phyloP scores from a whole-genome alignment of 208 protist species.

The Blastocrithidia nonstop region DNA sequence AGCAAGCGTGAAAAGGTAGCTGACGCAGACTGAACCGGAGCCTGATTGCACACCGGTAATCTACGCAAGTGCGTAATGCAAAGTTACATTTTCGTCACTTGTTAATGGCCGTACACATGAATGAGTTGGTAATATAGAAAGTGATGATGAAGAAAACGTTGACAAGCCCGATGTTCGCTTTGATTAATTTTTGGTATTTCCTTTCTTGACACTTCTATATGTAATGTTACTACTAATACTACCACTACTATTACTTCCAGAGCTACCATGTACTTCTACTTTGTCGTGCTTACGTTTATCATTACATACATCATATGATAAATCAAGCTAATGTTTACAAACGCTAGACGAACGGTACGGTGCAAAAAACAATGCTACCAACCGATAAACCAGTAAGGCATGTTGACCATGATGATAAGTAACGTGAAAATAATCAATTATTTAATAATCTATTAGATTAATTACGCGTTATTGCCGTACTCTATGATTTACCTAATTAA shows the following conservation, averaged over 20 bases:
- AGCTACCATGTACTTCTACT: too few species aligned
- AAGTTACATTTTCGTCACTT: not conserved
- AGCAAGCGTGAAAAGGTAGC: conserved; percentile 36
- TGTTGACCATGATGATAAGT: too few species aligned
- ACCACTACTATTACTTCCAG: not conserved
- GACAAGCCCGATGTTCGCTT: not conserved
- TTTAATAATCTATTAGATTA: too few species aligned
- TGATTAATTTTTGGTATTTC: not conserved
- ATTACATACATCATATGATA: too few species aligned
- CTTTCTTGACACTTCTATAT: not conserved
- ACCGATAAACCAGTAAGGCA: too few species aligned
- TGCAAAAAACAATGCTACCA: too few species aligned
- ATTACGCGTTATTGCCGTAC: too few species aligned
- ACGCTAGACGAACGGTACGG: too few species aligned
- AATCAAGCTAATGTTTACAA: too few species aligned
- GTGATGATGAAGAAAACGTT: conserved; percentile 10
- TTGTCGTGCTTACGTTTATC: too few species aligned
- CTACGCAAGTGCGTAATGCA: conserved; percentile 22
- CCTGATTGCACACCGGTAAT: conserved; percentile 48
- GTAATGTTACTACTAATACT: not conserved
- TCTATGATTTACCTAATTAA: too few species aligned
- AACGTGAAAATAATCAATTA: too few species aligned
- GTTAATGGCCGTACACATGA: not conserved
- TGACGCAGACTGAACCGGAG: conserved; percentile 40
- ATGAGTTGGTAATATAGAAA: conserved; percentile 11